Evolutionary conservation across 2,329 filamentous ascomycete genomes (phyloP).

Genomic region (Fusarium agapanthi): DNA sequence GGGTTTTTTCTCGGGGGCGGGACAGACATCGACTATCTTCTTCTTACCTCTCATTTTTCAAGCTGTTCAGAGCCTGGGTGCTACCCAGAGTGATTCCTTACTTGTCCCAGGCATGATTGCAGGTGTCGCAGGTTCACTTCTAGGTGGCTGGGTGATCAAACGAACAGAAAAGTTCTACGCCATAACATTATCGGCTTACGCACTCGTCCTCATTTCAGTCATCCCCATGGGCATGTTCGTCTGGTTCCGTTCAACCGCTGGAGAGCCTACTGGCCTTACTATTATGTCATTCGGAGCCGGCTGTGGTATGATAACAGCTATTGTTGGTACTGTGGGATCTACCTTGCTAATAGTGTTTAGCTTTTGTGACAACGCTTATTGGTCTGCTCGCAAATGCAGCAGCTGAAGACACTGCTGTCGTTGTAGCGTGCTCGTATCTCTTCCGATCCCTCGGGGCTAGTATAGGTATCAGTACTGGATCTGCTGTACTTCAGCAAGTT

Average conservation of each 20-base stretch:
- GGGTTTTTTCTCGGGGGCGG: constrained; percentile 76
- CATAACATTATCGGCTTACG: constrained; percentile 69
- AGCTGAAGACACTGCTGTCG: constrained; percentile 74
- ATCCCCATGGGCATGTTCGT: constrained; percentile 63
- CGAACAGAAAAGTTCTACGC: constrained; percentile 76
- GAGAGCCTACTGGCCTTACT: constrained; percentile 66
- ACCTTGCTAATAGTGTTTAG: neutral
- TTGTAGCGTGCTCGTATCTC: constrained; percentile 81
- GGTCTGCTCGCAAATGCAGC: constrained; percentile 75
- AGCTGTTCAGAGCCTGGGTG: constrained; percentile 70
- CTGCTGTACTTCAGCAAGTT: constrained; percentile 76
- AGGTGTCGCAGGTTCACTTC: constrained; percentile 71
- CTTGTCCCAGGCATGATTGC: constrained; percentile 72
- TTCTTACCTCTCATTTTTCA: constrained; percentile 84
- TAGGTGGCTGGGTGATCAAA: constrained; percentile 73
- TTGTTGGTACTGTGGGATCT: neutral
- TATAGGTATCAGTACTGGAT: constrained; percentile 75
- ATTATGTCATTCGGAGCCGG: constrained; percentile 55
- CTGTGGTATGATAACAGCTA: constrained; percentile 40
- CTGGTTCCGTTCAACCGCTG: constrained; percentile 56
- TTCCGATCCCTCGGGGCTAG: constrained; percentile 84
- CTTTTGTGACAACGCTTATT: constrained; percentile 66
- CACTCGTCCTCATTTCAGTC: constrained; percentile 62
- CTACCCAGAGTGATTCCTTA: constrained; percentile 70
- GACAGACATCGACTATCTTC: constrained; percentile 67